Conservation (phyloP, 345 rosid species). For the Bruguiera sexangula region DNA sequence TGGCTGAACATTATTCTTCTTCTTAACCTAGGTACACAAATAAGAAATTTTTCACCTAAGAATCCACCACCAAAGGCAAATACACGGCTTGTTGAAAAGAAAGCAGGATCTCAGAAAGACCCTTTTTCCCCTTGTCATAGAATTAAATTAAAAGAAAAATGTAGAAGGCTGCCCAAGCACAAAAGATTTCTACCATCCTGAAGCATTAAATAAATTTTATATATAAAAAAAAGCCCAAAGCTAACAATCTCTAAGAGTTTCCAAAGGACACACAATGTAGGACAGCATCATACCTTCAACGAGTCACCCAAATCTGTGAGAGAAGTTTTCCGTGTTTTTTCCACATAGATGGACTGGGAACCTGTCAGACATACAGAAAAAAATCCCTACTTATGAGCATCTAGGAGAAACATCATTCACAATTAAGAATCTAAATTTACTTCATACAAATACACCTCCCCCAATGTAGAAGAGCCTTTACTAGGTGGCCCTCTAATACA, state of each 20-base stretch:
- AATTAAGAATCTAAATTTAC: neutral
- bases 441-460: neutral
- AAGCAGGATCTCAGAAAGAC: too few species aligned
- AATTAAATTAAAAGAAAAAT: too few species aligned
- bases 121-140: too few species aligned
- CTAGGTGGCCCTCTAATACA: neutral
- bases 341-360: slow-evolving; percentile 29
- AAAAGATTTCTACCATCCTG: too few species aligned
- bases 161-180: too few species aligned
- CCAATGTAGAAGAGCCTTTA: slow-evolving; percentile 4
- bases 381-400: slow-evolving; percentile 8
- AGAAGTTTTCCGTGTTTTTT: slow-evolving; percentile 38
- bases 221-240: too few species aligned
- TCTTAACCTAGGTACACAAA: too few species aligned
- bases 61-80: too few species aligned
- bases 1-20: neutral
- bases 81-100: too few species aligned
- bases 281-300: slow-evolving; percentile 46
- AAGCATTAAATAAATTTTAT: too few species aligned
- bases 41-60: too few species aligned
- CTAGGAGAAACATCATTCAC: slow-evolving; percentile 1
- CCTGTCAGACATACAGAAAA: slow-evolving; percentile 41
- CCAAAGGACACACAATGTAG: neutral
- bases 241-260: too few species aligned
- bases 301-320: slow-evolving; percentile 50